Base-by-base conservation (phyloP, 2,329 filamentous ascomycete species). In the Chaetomium sp. region DNA sequence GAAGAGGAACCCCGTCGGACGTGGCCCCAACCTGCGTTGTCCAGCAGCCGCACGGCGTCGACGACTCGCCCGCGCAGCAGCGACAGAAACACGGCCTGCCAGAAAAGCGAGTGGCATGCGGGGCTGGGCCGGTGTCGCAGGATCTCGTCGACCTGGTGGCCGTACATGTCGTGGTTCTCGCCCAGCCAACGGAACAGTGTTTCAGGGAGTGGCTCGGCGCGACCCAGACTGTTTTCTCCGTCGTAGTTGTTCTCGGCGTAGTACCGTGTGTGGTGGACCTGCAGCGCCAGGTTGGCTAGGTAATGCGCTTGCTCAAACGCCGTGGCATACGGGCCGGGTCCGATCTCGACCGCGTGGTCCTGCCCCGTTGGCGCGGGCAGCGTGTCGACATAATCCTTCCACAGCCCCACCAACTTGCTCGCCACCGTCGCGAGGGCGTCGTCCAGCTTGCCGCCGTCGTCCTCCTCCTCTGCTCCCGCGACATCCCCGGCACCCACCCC, bases 121-220 rank as follows among this genome's bases (percentile, higher is more conserved):
- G 91, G 89, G 57, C 88, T 88, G 0, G 88, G 88, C 46, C 78
- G 78, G 62, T 84, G 73, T 34, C 78, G 76, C 59, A 81, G 74
- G 32, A 96, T 79, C 4, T 84, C 76, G 40, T 82, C 76, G 32
- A 88, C 74, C 64, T 91, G 87, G 51, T 82, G 78, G 1, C 79
- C 78, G 64, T 88, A 88, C 33, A 86, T 79, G 59, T 88, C 84
- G 67, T 96, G 89, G 65, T 89, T 81, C 12, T 78, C 77, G 53
- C 88, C 80, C 61, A 95, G 77, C 92, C 92, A 97, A 64, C 88
- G 81, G 59, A 96, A 84, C 11, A 97, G 74, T 12, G 91, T 80
- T 66, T 87, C 85, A 1, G 92, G 89, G 14, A 95, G 75, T 0
- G 88, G 79, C 2, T 76, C 76, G 1, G 68, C 67, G 62, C 51